Conservation (phyloP, 2,329 filamentous ascomycete genomes). For the Tolypocladium amazonense region DNA sequence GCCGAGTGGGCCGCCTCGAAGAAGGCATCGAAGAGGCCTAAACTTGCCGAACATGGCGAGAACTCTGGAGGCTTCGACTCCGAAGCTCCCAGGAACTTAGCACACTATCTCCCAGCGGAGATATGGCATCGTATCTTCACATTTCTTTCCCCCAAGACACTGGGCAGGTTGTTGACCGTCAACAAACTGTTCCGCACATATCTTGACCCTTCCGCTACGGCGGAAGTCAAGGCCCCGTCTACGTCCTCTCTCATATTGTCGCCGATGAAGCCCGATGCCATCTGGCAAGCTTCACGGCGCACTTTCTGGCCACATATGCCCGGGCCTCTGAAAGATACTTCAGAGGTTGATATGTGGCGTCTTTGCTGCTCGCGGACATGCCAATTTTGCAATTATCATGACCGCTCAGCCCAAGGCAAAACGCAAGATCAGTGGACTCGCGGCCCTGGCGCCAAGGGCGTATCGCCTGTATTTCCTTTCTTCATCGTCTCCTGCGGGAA, state of each 20-base stretch:
- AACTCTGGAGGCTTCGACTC: not conserved
- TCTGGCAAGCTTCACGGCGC: conserved; percentile 63
- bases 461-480: conserved; percentile 63
- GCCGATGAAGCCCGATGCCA: conserved; percentile 45
- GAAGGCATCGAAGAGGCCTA: conserved; percentile 6
- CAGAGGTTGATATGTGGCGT: conserved; percentile 69
- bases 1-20: not conserved
- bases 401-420: conserved; percentile 10
- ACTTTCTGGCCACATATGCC: conserved; percentile 57
- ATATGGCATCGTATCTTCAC: conserved; percentile 63
- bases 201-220: conserved; percentile 37
- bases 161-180: conserved; percentile 56
- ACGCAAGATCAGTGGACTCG: conserved; percentile 38
- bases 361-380: conserved; percentile 53
- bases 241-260: conserved; percentile 14
- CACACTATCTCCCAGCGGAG: conserved; percentile 39
- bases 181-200: conserved; percentile 55
- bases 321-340: conserved; percentile 50
- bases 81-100: conserved; percentile 2
- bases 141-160: conserved; percentile 50
- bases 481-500: conserved; percentile 52
- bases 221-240: conserved; percentile 11
- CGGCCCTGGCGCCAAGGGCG: conserved; percentile 50
- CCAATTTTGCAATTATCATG: conserved; percentile 51
- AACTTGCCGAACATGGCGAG: not conserved